Evolutionary conservation across 1,139 yeast species (phyloP).

Genomic region (Geotrichum fermentans): DNA sequence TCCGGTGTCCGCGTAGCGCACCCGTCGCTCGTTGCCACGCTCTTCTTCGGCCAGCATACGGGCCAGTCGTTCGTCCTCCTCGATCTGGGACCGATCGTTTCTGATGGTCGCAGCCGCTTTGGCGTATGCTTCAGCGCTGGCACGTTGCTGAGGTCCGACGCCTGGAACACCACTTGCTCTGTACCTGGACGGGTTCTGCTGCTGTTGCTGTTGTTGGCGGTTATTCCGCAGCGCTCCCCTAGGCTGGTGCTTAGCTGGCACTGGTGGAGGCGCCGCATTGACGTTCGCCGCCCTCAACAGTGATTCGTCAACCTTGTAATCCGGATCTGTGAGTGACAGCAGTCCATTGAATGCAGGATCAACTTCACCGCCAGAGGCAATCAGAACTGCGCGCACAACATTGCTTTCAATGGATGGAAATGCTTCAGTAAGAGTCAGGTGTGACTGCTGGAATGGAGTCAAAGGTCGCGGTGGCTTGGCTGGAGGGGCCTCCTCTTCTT

Average conservation of each 20-base stretch:
- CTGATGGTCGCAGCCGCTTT: conserved; percentile 16
- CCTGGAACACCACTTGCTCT: conserved; percentile 15
- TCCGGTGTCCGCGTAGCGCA: conserved; percentile 25
- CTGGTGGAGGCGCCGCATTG: conserved; percentile 25
- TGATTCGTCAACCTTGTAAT: conserved; percentile 59
- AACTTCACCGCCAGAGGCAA: conserved; percentile 75
- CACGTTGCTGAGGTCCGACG: conserved; percentile 7
- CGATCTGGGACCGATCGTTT: conserved; percentile 44
- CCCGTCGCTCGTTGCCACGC: conserved; percentile 31
- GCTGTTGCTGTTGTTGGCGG: background rate
- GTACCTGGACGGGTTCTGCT: conserved; percentile 14
- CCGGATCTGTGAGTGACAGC: conserved; percentile 74
- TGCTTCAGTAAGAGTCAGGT: conserved; percentile 62
- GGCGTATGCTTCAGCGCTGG: conserved; percentile 14
- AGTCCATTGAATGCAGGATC: conserved; percentile 89
- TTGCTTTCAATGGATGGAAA: conserved; percentile 72
- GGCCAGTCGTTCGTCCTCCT: conserved; percentile 81
- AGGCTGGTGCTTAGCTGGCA: conserved; percentile 33
- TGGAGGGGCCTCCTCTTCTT: conserved; percentile 43
- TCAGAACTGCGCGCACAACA: conserved; percentile 68
- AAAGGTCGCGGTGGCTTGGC: conserved; percentile 69
- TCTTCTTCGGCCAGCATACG: conserved; percentile 71
- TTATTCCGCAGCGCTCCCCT: conserved; percentile 24
- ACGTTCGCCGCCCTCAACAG: conserved; percentile 10
- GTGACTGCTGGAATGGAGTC: conserved; percentile 51